Evolutionary conservation across 2,329 filamentous ascomycete genomes (phyloP).

Genomic region (Pestalotiopsis sp.): DNA sequence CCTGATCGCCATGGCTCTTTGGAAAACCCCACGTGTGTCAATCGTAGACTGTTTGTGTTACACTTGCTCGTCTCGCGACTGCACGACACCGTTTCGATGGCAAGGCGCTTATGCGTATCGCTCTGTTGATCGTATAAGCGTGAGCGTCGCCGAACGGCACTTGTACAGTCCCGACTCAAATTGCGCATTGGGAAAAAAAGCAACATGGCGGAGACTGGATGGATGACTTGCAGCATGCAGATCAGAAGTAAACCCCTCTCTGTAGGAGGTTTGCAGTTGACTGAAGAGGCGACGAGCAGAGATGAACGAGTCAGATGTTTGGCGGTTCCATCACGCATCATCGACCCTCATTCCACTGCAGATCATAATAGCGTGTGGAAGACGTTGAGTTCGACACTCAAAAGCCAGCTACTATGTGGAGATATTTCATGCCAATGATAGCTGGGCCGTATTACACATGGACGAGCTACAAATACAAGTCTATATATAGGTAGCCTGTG

Average conservation of each 20-base stretch:
- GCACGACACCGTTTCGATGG: background rate
- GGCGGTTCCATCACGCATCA: background rate
- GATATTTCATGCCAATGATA: background rate
- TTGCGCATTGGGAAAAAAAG: background rate
- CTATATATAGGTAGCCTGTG: too few relatives aligned
- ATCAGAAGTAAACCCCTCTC: background rate
- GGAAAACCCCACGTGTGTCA: background rate
- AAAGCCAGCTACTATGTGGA: background rate
- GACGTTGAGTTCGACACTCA: background rate
- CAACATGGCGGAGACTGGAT: background rate
- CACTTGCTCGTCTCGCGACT: background rate
- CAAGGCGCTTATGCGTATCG: background rate
- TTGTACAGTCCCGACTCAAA: background rate
- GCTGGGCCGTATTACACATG: background rate
- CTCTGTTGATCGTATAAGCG: background rate
- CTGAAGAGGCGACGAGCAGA: background rate
- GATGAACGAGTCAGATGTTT: background rate
- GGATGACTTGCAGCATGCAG: constrained; percentile 1
- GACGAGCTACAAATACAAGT: background rate
- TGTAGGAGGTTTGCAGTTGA: background rate
- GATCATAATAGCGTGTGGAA: background rate
- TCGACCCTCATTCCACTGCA: background rate
- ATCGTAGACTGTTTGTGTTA: background rate
- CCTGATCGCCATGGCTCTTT: background rate
- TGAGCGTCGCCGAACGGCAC: background rate